phyloP scores from a whole-genome alignment of 1,284 basidiomycete genomes.

The Ceratobasidium papillatum region DNA sequence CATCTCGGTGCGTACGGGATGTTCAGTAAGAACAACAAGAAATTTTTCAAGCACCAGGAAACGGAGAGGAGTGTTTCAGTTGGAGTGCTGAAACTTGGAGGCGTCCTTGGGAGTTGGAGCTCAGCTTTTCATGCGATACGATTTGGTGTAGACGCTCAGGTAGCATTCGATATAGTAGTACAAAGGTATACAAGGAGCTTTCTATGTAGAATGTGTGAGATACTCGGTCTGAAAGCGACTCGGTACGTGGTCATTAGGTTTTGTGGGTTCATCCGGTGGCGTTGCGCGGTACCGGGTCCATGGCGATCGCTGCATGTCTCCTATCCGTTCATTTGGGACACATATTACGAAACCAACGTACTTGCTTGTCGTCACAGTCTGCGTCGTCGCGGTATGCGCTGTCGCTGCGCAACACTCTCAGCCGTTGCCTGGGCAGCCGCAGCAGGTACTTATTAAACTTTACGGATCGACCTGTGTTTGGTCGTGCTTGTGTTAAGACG shows the following conservation, averaged over 20 bases:
- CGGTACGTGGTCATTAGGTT: background rate
- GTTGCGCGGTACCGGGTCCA: background rate
- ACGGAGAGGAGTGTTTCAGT: background rate
- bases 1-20: background rate
- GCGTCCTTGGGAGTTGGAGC: background rate
- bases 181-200: background rate
- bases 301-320: background rate
- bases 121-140: background rate
- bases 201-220: background rate
- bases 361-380: background rate
- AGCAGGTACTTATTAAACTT: background rate
- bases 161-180: too few species aligned
- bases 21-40: background rate
- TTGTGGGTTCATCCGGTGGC: background rate
- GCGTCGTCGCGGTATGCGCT: background rate
- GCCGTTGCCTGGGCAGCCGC: background rate
- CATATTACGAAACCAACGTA: background rate
- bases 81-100: background rate
- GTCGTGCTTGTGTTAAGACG: background rate
- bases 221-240: background rate
- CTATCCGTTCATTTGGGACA: conserved; percentile 17
- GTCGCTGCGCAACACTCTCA: background rate
- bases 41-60: background rate
- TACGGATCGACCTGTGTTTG: background rate
- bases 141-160: background rate